Evolutionary conservation across 768 basidiomycete genomes (phyloP), one percentile per base, ranked within the genome.

Genomic region (Cantharellus anzutake): DNA sequence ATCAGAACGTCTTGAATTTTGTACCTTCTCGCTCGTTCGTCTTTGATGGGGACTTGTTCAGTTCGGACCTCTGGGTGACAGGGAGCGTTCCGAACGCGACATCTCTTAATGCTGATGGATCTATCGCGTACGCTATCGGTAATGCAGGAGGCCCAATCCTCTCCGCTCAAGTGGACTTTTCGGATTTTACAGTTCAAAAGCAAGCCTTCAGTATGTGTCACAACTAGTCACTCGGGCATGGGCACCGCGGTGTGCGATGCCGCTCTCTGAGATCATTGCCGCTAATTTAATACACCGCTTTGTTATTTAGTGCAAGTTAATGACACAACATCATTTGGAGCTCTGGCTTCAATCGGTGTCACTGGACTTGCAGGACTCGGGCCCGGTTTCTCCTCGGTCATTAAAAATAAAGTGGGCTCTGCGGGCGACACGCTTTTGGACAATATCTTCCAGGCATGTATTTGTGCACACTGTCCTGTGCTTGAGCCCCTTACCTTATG

Each of bases 381-480:
- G 34, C 58, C 58, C 42, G 44, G 44, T 11, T 51, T 20, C 39
- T 29, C 42, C 48, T 59, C 58, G 4, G 58, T 48, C 14, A 34
- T 59, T 34, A 16, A 39, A 16, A 50, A 20, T 34, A 39, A 14
- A 16, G 48, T 50, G 16, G 74, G 73, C 62, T 70, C 69, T 4
- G 65, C 74, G 4, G 84, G 77, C 29, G 76, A 84, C 71, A 79
- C 74, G 35, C 69, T 82, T 7, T 72, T 89, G 14, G 78, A 79
- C 64, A 77, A 75, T 64, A 79, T 86, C 61, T 89, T 89, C 68
- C 52, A 55, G 52, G 52, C 38, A 11, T 37, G 52, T 7, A 11
- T 37, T 14, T 37, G 14, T 7, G 7, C 11, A 11, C 52, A 37
- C 11, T 55, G 38, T 11, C 14, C 11, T 55, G 29, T 48, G 44